Base-by-base conservation (phyloP, 331 rosid genomes). In the Cydonia oblonga region DNA sequence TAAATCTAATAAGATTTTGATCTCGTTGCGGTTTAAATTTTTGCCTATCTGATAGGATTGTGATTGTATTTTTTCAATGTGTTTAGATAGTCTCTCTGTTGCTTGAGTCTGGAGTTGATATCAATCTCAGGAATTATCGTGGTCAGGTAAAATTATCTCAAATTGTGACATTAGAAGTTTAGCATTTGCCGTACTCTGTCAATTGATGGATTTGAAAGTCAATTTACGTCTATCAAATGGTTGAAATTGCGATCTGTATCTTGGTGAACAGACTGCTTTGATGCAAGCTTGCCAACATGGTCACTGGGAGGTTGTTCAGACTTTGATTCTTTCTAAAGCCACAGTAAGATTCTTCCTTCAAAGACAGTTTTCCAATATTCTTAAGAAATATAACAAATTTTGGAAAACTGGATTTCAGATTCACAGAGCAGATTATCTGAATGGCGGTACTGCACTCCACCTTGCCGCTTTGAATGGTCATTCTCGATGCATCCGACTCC, bases 221-320 rank as follows among this genome's bases (percentile, higher is more conserved):
- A 68, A 16, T 30, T 68, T 67, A 44, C 52, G 19, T 69, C 63
- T 7, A 33, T 69, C 64, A 53, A 35, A 35, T 2, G 42, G 42
- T 35, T 35, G 42, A 71, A 18, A 20, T 24, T 76, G 59, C 75
- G 52, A 61, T 74, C 60, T 69, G 49, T 54, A 22, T 73, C 58
- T 56, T 58, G 62, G 70, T 76, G 61, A 80, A 82, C 90, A 93
- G 98, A 93, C 98, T 81, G 98, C 98, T 74, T 84, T 93, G 89
- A 93, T 93, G 98, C 98, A 93, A 93, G 98, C 98, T 72, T 93
- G 98, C 79, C 97, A 91, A 79, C 89, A 91, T 80, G 98, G 98
- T 84, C 96, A 86, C 52, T 93, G 97, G 98, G 98, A 91, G 78
- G 97, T 91, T 65, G 96, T 88, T 74, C 92, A 81, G 96, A 91